These are phyloP conservation scores for Effrenium voratum DNA, from an alignment of 73 alveolate genomes.

Conservation along the genomic window DNA sequence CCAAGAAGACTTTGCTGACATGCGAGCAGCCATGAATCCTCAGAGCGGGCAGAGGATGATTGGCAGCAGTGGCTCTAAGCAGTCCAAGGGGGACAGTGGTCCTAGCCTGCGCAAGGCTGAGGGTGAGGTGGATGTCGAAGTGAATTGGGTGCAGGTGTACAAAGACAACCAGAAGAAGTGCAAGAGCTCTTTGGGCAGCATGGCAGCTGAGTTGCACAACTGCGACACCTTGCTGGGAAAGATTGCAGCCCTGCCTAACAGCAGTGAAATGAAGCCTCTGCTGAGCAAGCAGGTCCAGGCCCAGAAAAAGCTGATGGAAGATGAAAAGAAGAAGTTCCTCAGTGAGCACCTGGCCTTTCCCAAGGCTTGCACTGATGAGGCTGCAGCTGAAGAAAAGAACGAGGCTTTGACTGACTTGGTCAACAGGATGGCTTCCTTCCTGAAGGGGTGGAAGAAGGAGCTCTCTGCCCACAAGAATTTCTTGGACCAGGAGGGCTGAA, in stretches of 20 bases:
- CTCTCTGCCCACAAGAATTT: neutral
- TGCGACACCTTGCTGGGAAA: neutral
- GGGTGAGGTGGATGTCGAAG: neutral
- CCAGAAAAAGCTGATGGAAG: neutral
- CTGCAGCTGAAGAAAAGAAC: neutral
- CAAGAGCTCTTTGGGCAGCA: neutral
- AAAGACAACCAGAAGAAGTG: neutral
- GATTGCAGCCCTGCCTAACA: neutral
- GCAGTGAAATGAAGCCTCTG: neutral
- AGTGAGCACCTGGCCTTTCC: neutral
- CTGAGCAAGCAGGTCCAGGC: neutral
- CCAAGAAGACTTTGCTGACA: neutral
- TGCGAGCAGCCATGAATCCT: neutral
- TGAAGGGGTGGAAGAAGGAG: neutral
- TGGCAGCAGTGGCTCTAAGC: neutral
- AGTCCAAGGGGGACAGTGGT: neutral
- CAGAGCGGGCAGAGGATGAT: neutral
- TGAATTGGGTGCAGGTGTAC: neutral
- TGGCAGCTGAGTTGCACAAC: neutral
- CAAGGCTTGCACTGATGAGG: neutral
- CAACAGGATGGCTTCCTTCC: neutral
- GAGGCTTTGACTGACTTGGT: neutral
- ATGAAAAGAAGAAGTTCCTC: neutral
- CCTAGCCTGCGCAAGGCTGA: constrained; percentile 3
- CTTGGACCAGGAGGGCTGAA: neutral